phyloP scores from a whole-genome alignment of 1,284 basidiomycete species.

The Trametes pubescens region DNA sequence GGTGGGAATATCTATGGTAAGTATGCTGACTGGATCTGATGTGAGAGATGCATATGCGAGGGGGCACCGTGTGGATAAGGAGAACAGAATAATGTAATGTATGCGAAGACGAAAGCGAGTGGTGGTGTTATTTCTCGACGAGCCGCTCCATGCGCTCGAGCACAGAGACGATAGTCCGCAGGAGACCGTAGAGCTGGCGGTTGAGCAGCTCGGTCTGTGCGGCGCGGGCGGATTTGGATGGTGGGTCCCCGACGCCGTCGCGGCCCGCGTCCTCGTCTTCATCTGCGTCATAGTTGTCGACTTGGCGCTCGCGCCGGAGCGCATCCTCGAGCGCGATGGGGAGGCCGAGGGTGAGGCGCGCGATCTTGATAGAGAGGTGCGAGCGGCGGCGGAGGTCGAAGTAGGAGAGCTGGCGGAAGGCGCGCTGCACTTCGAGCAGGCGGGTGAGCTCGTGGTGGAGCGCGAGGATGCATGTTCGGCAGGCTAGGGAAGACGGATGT shows the following conservation, averaged over 20 bases:
- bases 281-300: constrained; percentile 25
- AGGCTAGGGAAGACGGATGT: constrained; percentile 54
- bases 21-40: neutral
- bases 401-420: constrained; percentile 78
- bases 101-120: neutral
- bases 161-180: constrained; percentile 64
- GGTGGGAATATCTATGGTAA: neutral
- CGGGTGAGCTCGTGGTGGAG: constrained; percentile 77
- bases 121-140: constrained; percentile 40
- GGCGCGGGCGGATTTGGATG: neutral
- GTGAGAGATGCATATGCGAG: neutral
- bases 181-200: constrained; percentile 60
- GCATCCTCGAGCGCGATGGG: constrained; percentile 82
- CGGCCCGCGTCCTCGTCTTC: constrained; percentile 27
- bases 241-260: constrained; percentile 15
- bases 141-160: constrained; percentile 73
- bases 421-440: constrained; percentile 81
- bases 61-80: neutral
- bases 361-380: constrained; percentile 79
- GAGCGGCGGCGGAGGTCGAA: constrained; percentile 83
- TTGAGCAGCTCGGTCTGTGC: constrained; percentile 56
- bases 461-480: constrained; percentile 78
- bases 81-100: constrained; percentile 1
- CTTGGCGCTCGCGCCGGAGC: constrained; percentile 49
- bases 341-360: constrained; percentile 80